These are phyloP conservation scores for Pseudogymnoascus pannorum DNA, from an alignment of 2,329 filamentous ascomycete genomes.

Conservation along the genomic window DNA sequence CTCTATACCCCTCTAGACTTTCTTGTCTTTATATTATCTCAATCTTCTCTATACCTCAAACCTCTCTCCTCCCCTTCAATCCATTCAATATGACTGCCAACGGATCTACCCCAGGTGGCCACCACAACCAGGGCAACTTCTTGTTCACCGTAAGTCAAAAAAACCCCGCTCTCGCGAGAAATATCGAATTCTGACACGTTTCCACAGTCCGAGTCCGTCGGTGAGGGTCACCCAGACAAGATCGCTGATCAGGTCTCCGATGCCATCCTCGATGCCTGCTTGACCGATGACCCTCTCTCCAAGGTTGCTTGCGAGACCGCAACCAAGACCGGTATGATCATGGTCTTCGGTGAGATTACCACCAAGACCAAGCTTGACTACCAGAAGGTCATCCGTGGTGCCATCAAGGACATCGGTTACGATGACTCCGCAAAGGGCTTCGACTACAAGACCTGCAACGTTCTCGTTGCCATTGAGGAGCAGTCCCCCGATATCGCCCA, in stretches of 20 bases:
- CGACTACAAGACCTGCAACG: conserved; percentile 99
- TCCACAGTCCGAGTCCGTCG: conserved; percentile 71
- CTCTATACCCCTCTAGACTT: conserved; percentile 9
- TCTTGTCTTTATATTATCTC: conserved; percentile 15
- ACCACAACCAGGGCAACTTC: conserved; percentile 63
- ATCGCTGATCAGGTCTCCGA: conserved; percentile 98
- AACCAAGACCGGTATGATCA: conserved; percentile 99
- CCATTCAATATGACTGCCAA: conserved; percentile 49
- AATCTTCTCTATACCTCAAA: not conserved
- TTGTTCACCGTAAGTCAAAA: conserved; percentile 63
- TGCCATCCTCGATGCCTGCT: conserved; percentile 96
- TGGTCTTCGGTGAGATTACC: conserved; percentile 98
- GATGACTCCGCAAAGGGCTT: conserved; percentile 96
- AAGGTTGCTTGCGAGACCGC: conserved; percentile 99
- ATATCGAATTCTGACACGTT: conserved; percentile 14
- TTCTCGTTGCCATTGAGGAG: conserved; percentile 97
- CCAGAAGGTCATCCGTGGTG: conserved; percentile 90
- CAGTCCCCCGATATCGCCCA: conserved; percentile 98
- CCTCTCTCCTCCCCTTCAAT: conserved; percentile 10
- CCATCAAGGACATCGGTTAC: conserved; percentile 98
- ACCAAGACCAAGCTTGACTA: conserved; percentile 95
- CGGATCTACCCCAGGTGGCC: conserved; percentile 26
- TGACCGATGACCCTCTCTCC: conserved; percentile 89
- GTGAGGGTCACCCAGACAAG: conserved; percentile 91
- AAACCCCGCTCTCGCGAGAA: not conserved